Evolutionary conservation across 305 asterid genomes (phyloP), one percentile per base, ranked within the genome.

Genomic region (Euphrasia arctica): DNA sequence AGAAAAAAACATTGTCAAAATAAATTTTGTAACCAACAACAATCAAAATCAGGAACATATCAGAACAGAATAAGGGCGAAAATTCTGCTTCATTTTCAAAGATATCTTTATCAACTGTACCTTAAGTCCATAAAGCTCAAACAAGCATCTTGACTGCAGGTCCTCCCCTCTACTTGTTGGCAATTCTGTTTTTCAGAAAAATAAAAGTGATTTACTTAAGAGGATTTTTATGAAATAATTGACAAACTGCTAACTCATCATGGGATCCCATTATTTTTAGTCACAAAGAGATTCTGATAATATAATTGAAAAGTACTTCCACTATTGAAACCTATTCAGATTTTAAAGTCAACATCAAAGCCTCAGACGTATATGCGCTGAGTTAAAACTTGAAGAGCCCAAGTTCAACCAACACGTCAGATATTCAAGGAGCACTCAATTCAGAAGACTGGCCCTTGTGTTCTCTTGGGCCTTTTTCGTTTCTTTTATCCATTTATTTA

Each of bases 151-250:
- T 42, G 95, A 83, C 79, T 94, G 99, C 77, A 94, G 84, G 60
- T 94, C 97, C 85, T 94, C 99, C 4, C 99, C 97, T 84, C 95
- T 81, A 81, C 82, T 88, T 60, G 95, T 79, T 42, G 99, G 98
- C 79, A 94, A 76, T 69, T 80, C 99, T 93, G 95, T 45, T 68
- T 71, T 65, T 32, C 64, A 69, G 43, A 36, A 63, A 77, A 65
- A 74, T 14, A 47, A 67, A 79, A 67, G 73, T 43, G 67, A 42
- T 62, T 42, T 31, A 39, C 12, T 27, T 51, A n/a, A 5, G 50
- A 28, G 54, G 8, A n/a, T 49, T 50, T 54, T 50, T 15, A 68
- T 3, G 55, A 27, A 15, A 39, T 12, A 9, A 49, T n/a, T 11
- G 64, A 12, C 34, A 32, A 58, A 4, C 13, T 22, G 2, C 8